phyloP scores from a whole-genome alignment of 805 yeast species.

The Citeromyces matritensis region DNA sequence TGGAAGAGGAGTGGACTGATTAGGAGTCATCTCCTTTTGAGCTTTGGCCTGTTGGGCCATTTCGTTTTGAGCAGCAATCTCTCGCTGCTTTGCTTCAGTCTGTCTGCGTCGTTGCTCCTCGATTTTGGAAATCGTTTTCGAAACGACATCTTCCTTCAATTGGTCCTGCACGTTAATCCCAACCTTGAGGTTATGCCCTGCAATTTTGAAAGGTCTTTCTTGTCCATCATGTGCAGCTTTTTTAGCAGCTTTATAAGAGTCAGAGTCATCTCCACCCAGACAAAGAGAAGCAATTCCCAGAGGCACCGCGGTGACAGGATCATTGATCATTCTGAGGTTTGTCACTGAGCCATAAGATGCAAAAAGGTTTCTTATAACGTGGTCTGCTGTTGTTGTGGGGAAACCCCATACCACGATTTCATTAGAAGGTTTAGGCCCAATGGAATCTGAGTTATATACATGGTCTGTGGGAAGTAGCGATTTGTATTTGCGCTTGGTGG shows the following conservation, averaged over 20 bases:
- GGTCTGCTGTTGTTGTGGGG: conserved; percentile 34
- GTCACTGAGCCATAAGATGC: conserved; percentile 48
- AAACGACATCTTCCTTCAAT: background rate
- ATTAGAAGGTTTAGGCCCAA: conserved; percentile 60
- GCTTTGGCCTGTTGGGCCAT: background rate
- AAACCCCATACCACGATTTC: conserved; percentile 61
- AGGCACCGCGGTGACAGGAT: conserved; percentile 67
- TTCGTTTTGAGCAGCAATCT: background rate
- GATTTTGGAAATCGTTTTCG: too few species aligned
- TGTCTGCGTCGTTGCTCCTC: too few species aligned
- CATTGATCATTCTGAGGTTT: conserved; percentile 42
- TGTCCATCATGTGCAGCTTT: conserved; percentile 20
- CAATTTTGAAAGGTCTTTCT: background rate
- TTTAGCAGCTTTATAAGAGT: conserved; percentile 30
- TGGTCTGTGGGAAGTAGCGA: conserved; percentile 15
- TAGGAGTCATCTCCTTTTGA: background rate
- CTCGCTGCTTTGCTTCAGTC: background rate
- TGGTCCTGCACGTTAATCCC: background rate
- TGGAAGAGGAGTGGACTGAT: background rate
- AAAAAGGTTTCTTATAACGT: conserved; percentile 32
- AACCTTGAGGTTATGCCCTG: conserved; percentile 3
- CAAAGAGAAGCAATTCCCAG: conserved; percentile 54
- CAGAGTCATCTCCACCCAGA: conserved; percentile 40
- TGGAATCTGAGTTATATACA: conserved; percentile 50
- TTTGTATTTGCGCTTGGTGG: conserved; percentile 7